Conservation (phyloP, 2,329 filamentous ascomycete species). For the Metarhizium robertsii region DNA sequence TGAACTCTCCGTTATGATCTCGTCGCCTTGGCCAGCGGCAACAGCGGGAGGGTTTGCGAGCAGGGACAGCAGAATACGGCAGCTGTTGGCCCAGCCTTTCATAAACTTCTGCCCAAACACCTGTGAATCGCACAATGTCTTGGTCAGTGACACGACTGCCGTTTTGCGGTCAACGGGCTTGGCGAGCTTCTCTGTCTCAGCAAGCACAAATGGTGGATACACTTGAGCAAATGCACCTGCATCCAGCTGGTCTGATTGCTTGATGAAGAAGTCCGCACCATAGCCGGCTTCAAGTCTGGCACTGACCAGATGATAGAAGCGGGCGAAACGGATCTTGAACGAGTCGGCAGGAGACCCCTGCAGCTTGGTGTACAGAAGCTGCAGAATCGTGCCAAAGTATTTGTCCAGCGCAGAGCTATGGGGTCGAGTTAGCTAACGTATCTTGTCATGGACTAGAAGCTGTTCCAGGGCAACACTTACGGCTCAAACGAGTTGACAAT, state of each 20-base stretch:
- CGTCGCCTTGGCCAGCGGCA: slow-evolving; percentile 54
- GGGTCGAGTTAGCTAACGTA: background rate
- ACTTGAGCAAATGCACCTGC: slow-evolving; percentile 71
- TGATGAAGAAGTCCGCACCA: slow-evolving; percentile 86
- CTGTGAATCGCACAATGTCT: slow-evolving; percentile 78
- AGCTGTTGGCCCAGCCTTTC: slow-evolving; percentile 87
- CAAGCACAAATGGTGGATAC: slow-evolving; percentile 80
- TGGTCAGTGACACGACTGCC: slow-evolving; percentile 86
- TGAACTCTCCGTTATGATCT: slow-evolving; percentile 76
- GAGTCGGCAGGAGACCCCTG: slow-evolving; percentile 63
- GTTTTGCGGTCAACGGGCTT: slow-evolving; percentile 86
- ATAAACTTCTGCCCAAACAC: slow-evolving; percentile 74
- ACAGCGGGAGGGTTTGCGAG: slow-evolving; percentile 78
- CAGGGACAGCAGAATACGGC: slow-evolving; percentile 79
- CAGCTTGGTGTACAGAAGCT: slow-evolving; percentile 70
- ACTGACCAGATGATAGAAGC: slow-evolving; percentile 89
- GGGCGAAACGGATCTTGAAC: slow-evolving; percentile 78
- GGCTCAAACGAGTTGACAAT: slow-evolving; percentile 64
- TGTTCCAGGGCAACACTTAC: slow-evolving; percentile 35
- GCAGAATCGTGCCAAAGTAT: slow-evolving; percentile 73
- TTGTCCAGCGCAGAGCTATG: slow-evolving; percentile 54
- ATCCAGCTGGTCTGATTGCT: slow-evolving; percentile 74
- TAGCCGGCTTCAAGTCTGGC: slow-evolving; percentile 71
- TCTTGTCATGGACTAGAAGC: background rate
- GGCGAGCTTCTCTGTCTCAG: slow-evolving; percentile 79